These are phyloP conservation scores for Pythium sukuiense DNA, from an alignment of 352 stramenopile species.

Conservation along the genomic window DNA sequence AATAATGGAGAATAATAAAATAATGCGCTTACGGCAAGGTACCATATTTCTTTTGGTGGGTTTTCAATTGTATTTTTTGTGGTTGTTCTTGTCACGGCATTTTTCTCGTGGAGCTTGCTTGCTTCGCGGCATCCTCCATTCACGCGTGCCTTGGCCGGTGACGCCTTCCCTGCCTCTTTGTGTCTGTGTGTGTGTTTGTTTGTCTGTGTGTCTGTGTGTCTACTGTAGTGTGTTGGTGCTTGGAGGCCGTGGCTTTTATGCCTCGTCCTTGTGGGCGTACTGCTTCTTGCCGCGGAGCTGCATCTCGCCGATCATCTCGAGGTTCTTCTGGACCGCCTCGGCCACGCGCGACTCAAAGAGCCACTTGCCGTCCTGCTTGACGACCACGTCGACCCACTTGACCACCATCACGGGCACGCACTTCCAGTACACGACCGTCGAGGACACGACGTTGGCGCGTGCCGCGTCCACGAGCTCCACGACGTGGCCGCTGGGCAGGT, in stretches of 20 bases:
- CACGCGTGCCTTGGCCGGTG: neutral
- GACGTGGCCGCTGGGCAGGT: constrained; percentile 80
- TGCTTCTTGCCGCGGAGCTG: constrained; percentile 88
- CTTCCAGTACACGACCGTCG: constrained; percentile 84
- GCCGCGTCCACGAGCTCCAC: constrained; percentile 60
- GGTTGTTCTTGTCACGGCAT: neutral
- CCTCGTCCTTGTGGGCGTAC: constrained; percentile 67
- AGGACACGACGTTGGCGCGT: constrained; percentile 55
- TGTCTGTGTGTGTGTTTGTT: neutral
- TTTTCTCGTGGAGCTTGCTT: neutral
- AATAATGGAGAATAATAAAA: too few relatives aligned
- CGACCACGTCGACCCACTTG: constrained; percentile 75
- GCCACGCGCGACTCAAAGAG: constrained; percentile 69
- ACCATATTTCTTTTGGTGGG: too few relatives aligned
- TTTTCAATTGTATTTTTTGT: neutral
- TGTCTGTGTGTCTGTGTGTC: constrained; percentile 1
- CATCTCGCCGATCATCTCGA: constrained; percentile 89
- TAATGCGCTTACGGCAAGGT: too few relatives aligned
- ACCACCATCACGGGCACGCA: constrained; percentile 84
- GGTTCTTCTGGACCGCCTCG: constrained; percentile 85
- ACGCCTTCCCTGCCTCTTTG: neutral
- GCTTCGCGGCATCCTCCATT: neutral
- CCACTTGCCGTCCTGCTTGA: constrained; percentile 76
- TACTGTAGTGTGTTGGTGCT: neutral
- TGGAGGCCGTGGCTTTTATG: constrained; percentile 1